phyloP scores from a whole-genome alignment of 176 grass and related monocot species.

The Cenchrus fungigraminus region DNA sequence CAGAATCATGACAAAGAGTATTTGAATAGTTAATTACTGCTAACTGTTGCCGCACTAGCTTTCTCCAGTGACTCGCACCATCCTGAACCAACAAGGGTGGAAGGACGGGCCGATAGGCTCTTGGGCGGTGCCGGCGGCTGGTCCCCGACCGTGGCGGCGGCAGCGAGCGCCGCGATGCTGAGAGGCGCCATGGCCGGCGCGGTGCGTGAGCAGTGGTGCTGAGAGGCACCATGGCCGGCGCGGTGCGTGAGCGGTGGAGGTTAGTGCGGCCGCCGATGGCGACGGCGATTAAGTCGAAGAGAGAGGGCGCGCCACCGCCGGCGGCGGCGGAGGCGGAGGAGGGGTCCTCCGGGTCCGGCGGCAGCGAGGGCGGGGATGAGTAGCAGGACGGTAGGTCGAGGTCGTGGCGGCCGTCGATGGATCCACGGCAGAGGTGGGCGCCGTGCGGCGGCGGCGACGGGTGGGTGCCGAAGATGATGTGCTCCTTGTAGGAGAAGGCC shows the following conservation, averaged over 20 bases:
- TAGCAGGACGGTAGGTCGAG: conserved; percentile 44
- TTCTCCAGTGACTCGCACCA: no score
- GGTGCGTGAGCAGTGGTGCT: neutral
- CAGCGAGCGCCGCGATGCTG: neutral
- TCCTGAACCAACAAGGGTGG: no score
- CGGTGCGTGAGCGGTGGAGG: conserved; percentile 85
- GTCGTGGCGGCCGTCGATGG: conserved; percentile 34
- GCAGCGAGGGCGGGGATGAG: conserved; percentile 32
- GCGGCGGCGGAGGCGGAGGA: neutral
- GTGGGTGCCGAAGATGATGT: conserved; percentile 66
- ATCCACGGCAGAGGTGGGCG: conserved; percentile 5
- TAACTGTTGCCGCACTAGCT: no score
- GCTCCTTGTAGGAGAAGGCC: conserved; percentile 60
- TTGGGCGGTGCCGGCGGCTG: conserved; percentile 21
- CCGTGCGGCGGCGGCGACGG: conserved; percentile 9
- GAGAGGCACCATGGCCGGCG: conserved; percentile 71
- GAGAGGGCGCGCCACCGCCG: conserved; percentile 24
- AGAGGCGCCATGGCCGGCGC: no score
- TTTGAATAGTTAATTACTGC: no score
- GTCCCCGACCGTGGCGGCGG: conserved; percentile 21
- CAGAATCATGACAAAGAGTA: no score
- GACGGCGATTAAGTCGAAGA: conserved; percentile 43
- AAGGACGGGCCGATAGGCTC: conserved; percentile 13
- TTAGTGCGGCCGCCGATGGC: conserved; percentile 34
- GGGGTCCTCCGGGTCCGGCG: conserved; percentile 38